phyloP scores from a whole-genome alignment of 768 basidiomycete species.

The Rhodotorula diobovata region DNA sequence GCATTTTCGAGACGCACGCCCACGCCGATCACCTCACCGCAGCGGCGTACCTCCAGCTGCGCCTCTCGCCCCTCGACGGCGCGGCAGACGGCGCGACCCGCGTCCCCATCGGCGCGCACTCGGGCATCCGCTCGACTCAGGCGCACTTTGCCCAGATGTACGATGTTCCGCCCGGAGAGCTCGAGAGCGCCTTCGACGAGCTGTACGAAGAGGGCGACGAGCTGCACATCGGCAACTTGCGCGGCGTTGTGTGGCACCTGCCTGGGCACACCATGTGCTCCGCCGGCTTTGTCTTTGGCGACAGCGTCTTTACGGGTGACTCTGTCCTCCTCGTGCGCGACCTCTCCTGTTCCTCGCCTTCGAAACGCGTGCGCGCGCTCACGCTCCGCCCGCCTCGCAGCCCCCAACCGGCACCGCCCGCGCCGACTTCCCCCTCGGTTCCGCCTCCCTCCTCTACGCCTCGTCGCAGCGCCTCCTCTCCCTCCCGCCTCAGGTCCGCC shows the following conservation, averaged over 20 bases:
- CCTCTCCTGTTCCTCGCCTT: neutral
- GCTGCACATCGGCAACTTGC: slow-evolving; percentile 36
- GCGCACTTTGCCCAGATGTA: slow-evolving; percentile 36
- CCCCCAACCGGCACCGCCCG: slow-evolving; percentile 44
- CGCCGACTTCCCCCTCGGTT: slow-evolving; percentile 44
- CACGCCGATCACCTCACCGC: slow-evolving; percentile 45
- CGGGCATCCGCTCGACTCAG: slow-evolving; percentile 39
- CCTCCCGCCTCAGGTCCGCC: slow-evolving; percentile 35
- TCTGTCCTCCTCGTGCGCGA: slow-evolving; percentile 39
- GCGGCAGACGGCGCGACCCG: no score
- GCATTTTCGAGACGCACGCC: slow-evolving; percentile 44
- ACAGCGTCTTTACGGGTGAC: slow-evolving; percentile 43
- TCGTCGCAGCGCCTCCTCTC: slow-evolving; percentile 42
- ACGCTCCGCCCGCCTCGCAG: neutral
- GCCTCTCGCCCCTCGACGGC: slow-evolving; percentile 1
- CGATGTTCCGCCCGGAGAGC: slow-evolving; percentile 26
- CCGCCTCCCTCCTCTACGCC: slow-evolving; percentile 36
- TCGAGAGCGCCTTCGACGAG: slow-evolving; percentile 40
- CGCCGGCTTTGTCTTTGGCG: slow-evolving; percentile 33
- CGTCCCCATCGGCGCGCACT: slow-evolving; percentile 37
- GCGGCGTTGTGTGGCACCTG: slow-evolving; percentile 35
- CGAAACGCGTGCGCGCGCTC: neutral
- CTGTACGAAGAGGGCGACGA: slow-evolving; percentile 41
- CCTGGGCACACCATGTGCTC: slow-evolving; percentile 43
- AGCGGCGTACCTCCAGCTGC: slow-evolving; percentile 18